Percentiles rank a stretch among this genome's conserved stretches.
Evolutionary conservation across 306 rosid species (phyloP).

Genomic region (Betula pendula): DNA sequence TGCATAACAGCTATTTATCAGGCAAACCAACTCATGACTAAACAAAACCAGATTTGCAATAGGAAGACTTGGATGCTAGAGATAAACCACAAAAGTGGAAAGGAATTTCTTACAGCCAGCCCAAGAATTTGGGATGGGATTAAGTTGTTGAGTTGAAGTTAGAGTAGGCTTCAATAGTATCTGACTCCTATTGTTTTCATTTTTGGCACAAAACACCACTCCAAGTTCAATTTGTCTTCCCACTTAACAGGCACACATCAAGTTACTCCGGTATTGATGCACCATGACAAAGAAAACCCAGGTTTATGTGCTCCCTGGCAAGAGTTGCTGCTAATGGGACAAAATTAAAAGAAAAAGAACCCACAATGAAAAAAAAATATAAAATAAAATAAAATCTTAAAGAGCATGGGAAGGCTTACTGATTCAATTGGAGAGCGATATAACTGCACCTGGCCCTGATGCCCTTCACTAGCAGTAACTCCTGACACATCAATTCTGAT

Average conservation of each 20-base stretch:
- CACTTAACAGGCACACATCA: not conserved
- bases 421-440: conserved; percentile 41
- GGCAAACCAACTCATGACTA: not conserved
- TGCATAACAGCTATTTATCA: not conserved
- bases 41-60: not conserved
- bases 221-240: not conserved
- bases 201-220: not conserved
- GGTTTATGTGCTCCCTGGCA: not conserved
- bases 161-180: not conserved
- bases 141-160: not conserved
- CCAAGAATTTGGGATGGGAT: not conserved
- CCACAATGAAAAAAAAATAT: not conserved
- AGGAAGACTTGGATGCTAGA: not conserved
- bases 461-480: conserved; percentile 36
- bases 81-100: not conserved
- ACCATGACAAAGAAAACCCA: not conserved
- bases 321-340: not conserved
- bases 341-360: not conserved
- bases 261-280: not conserved
- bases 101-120: not conserved
- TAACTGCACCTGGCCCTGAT: conserved; percentile 30
- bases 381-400: not conserved
- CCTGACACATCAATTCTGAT: conserved; percentile 43
- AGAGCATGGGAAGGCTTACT: conserved; percentile 37
- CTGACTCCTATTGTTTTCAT: not conserved